Evolutionary conservation across 352 stramenopile species (phyloP), one percentile per base, ranked within the genome.

Genomic region (Thalassiosira livingstoniorum): DNA sequence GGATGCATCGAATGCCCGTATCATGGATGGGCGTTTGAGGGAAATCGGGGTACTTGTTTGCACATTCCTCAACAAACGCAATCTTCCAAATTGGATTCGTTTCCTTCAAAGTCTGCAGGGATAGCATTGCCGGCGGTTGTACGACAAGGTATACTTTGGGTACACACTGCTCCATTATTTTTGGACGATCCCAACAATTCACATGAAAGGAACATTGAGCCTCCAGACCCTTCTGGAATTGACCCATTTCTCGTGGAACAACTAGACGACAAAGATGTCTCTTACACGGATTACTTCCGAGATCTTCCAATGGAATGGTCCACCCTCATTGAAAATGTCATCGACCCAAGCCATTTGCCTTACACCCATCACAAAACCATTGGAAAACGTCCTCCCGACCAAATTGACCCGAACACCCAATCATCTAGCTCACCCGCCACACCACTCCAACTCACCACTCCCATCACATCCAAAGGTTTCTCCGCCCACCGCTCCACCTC

Each of bases 1-100:
- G 69, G 80, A 31, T 86, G 51, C 67, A 68, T 89, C 10, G 79
- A 86, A 65, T 86, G 79, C 53, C 72, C 79, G 7, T 86, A 86
- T 34, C 79, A 86, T 47, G 79, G 79, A 3, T 86, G 79, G 79
- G 61, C 69, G 18, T 86, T 86, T 62, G 75, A 68, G 10, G 62
- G 29, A 53, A 47, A 57, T n/a, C 7, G 27, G 21, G 58, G 58
- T 4, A 27, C 13, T 5, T 47, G 32, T 27, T 10, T 47, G 58
- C 37, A 47, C 58, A 47, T 51, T 47, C 58, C 58, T 66, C 58
- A 43, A 66, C 27, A 5, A 27, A 21, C 18, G 5, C 47, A 58
- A 58, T 23, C 47, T 29, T 23, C 55, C n/a, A 18, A 10, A 18
- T 63, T n/a, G 25, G n/a, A n/a, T n/a, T n/a, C n/a, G n/a, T n/a